These are phyloP conservation scores for Talaromyces sp. DNA, from an alignment of 2,329 filamentous ascomycete genomes.

Conservation along the genomic window DNA sequence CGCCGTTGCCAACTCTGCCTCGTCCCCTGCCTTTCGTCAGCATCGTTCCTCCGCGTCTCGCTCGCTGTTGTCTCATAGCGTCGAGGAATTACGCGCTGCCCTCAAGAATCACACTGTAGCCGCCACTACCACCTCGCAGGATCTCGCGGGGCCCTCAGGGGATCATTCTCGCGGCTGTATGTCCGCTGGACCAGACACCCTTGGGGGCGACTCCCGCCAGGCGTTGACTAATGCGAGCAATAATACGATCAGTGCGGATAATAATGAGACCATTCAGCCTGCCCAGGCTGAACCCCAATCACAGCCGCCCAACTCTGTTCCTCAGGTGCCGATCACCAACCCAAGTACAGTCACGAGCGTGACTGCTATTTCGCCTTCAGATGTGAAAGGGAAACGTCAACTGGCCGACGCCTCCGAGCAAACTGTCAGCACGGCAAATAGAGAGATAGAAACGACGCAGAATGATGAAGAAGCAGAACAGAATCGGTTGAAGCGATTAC, in stretches of 20 bases:
- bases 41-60: conserved; percentile 8
- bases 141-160: conserved; percentile 24
- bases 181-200: conserved; percentile 33
- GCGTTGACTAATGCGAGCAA: conserved; percentile 6
- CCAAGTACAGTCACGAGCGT: not conserved
- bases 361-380: conserved; percentile 9
- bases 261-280: not conserved
- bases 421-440: not conserved
- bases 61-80: conserved; percentile 29
- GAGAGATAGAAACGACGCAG: conserved; percentile 8
- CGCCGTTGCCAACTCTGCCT: not conserved
- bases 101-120: conserved; percentile 39
- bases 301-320: conserved; percentile 5
- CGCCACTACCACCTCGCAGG: conserved; percentile 29
- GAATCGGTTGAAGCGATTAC: conserved; percentile 45
- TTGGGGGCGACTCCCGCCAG: conserved; percentile 29
- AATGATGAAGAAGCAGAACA: conserved; percentile 25
- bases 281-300: not conserved
- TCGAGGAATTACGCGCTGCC: conserved; percentile 41
- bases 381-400: conserved; percentile 26
- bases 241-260: not conserved
- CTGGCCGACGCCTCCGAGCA: conserved; percentile 28
- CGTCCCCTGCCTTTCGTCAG: not conserved
- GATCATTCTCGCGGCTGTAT: conserved; percentile 33
- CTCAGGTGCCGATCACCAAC: not conserved